Conservation (phyloP, 1,284 basidiomycete species). For the Cryptococcus sp. region DNA sequence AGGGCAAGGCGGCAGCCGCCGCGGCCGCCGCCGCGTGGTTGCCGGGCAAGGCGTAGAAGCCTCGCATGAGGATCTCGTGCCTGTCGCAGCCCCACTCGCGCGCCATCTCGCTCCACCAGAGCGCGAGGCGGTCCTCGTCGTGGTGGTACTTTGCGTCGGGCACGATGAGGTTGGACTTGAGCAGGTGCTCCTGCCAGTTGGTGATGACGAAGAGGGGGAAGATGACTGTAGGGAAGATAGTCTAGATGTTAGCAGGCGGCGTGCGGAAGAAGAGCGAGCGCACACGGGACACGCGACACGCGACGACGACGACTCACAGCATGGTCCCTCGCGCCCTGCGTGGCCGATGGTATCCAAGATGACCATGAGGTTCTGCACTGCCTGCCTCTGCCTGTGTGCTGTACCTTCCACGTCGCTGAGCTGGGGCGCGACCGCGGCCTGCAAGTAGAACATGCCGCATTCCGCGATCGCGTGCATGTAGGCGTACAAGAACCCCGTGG, state of each 20-base stretch:
- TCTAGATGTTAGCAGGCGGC: not conserved
- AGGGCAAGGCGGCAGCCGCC: slow-evolving; percentile 1
- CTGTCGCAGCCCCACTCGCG: slow-evolving; percentile 42
- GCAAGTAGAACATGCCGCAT: slow-evolving; percentile 52
- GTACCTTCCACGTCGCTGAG: slow-evolving; percentile 27
- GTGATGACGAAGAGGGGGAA: slow-evolving; percentile 42
- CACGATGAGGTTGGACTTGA: slow-evolving; percentile 19
- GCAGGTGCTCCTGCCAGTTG: slow-evolving; percentile 43
- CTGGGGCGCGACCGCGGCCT: slow-evolving; percentile 38
- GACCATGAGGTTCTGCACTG: slow-evolving; percentile 48
- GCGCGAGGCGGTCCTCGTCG: slow-evolving; percentile 33
- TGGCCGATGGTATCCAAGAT: slow-evolving; percentile 44
- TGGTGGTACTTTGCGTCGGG: slow-evolving; percentile 21
- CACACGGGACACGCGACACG: not conserved
- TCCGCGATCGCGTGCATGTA: slow-evolving; percentile 53
- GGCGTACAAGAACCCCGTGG: slow-evolving; percentile 50
- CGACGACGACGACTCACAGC: slow-evolving; percentile 31
- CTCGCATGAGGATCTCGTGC: slow-evolving; percentile 25
- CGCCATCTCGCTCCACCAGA: slow-evolving; percentile 40
- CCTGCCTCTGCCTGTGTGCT: slow-evolving; percentile 45
- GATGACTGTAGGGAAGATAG: slow-evolving; percentile 21
- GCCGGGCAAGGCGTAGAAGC: slow-evolving; percentile 19
- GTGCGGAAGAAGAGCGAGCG: too few species aligned
- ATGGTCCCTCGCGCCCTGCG: slow-evolving; percentile 41
- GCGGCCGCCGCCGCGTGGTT: too few species aligned